Evolutionary conservation across 495 filamentous ascomycete genomes (phyloP), one percentile per base, ranked within the genome.

Genomic region (Daldinia caldariorum): DNA sequence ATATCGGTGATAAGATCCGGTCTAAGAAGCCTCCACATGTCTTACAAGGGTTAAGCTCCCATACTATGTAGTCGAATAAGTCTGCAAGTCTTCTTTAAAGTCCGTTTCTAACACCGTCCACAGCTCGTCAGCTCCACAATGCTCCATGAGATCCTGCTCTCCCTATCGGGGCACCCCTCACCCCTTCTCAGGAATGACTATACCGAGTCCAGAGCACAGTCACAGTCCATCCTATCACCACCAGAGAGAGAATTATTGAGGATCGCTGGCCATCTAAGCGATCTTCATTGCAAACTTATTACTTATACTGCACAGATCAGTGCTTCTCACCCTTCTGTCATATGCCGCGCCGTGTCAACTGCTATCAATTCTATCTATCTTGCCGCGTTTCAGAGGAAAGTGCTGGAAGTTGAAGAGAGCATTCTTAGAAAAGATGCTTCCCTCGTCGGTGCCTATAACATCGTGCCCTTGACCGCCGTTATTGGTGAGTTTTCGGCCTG

Each of bases 141-240:
- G 94, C 90, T 98, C 75, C 94, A 98, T 84, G 95, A 99, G 82
- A 90, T 99, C 80, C 87, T 99, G 72, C 90, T 99, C 77, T 92
- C 92, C 75, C 90, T 99, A 78, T 95, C 93, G 69, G 94, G 94
- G 58, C 92, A 97, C 80, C 90, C 92, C 29, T 97, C 94, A 60
- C 89, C 93, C 50, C 88, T 97, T 72, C 90, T 97, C 80, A 81
- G 81, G 65, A 61, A 83, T 68, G 68, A 79, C 58, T 69, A 83
- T 74, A 73, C 76, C 63, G 70, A 79, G 59, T 61, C 78, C 73
- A 70, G 77, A 57, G 66, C 70, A 63, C 67, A 78, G 77, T 74
- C 79, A 61, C 67, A 78, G 77, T 74, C 79, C 57, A 72, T 74
- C 74, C 79, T 96, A 73, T 91, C 91, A 50, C 89, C 91, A 32